Evolutionary conservation across 805 yeast genomes (phyloP).

Genomic region (Hanseniaspora lindneri): DNA sequence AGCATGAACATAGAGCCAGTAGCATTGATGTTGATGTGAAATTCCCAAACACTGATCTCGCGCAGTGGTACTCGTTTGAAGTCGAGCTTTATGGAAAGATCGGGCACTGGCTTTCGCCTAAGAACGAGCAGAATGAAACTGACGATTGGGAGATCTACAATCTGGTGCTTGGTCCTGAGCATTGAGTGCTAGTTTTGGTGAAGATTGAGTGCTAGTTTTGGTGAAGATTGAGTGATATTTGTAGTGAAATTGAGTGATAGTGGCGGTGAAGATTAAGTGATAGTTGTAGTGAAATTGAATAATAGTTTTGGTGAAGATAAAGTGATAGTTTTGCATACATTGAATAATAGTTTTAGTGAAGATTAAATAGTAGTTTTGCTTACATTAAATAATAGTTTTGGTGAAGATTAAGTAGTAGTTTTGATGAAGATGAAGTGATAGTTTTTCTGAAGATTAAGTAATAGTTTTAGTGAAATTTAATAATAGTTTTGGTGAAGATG

Average conservation of each 20-base stretch:
- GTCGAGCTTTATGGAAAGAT: not conserved
- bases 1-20: not conserved
- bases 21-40: not conserved
- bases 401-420: too few relatives aligned
- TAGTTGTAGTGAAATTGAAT: too few relatives aligned
- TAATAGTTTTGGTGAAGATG: too few relatives aligned
- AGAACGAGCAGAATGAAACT: not conserved
- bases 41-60: not conserved
- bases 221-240: not conserved
- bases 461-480: too few relatives aligned
- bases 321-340: too few relatives aligned
- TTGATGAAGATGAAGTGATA: too few relatives aligned
- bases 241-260: not conserved
- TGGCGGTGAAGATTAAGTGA: too few relatives aligned
- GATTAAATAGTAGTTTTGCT: too few relatives aligned
- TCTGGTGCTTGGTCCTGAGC: not conserved
- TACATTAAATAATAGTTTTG: too few relatives aligned
- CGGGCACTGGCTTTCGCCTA: not conserved
- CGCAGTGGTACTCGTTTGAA: conserved; percentile 12
- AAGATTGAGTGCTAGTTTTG: not conserved
- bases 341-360: too few relatives aligned
- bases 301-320: too few relatives aligned
- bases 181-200: not conserved
- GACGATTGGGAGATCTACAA: conserved; percentile 14
- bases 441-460: too few relatives aligned